Evolutionary conservation across 163 green algal genomes (phyloP).

Genomic region (Coccomyxa subellipsoidea): DNA sequence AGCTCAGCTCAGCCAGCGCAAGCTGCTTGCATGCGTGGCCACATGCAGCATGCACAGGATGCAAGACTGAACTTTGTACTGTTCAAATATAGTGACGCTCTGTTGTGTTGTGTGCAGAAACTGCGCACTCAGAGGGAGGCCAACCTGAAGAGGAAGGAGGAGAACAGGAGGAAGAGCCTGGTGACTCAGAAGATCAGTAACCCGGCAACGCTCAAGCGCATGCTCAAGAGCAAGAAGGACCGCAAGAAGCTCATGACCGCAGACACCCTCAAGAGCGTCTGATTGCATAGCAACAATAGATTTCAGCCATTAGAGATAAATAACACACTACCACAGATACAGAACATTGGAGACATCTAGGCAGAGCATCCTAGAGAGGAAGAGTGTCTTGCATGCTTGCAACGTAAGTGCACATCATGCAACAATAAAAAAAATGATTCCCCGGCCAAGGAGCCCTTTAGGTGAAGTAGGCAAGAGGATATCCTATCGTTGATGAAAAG

Average conservation of each 20-base stretch:
- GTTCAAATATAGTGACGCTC: not conserved
- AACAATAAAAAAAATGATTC: too few relatives aligned
- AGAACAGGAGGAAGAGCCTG: conserved; percentile 58
- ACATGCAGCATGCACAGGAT: too few relatives aligned
- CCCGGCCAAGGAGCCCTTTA: too few relatives aligned
- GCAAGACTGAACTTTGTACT: too few relatives aligned
- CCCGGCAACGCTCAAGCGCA: conserved; percentile 67
- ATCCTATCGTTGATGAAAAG: too few relatives aligned
- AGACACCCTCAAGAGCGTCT: conserved; percentile 18
- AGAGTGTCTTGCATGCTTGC: too few relatives aligned
- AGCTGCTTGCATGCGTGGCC: too few relatives aligned
- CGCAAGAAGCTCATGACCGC: conserved; percentile 42
- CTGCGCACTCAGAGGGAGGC: conserved; percentile 29
- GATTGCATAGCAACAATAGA: not conserved
- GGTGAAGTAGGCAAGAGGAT: too few relatives aligned
- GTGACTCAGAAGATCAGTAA: conserved; percentile 67
- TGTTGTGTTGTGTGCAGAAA: conserved; percentile 29
- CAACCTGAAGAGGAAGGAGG: conserved; percentile 49
- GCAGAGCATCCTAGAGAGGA: too few relatives aligned
- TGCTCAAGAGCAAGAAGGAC: conserved; percentile 79
- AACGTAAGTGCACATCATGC: too few relatives aligned
- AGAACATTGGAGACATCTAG: not conserved
- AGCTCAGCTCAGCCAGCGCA: too few relatives aligned
- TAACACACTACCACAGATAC: not conserved
- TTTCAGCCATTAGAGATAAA: too few relatives aligned